These are phyloP conservation scores for Plasmodium cynomolgi DNA, from an alignment of 169 alveolate genomes.

Conservation along the genomic window DNA sequence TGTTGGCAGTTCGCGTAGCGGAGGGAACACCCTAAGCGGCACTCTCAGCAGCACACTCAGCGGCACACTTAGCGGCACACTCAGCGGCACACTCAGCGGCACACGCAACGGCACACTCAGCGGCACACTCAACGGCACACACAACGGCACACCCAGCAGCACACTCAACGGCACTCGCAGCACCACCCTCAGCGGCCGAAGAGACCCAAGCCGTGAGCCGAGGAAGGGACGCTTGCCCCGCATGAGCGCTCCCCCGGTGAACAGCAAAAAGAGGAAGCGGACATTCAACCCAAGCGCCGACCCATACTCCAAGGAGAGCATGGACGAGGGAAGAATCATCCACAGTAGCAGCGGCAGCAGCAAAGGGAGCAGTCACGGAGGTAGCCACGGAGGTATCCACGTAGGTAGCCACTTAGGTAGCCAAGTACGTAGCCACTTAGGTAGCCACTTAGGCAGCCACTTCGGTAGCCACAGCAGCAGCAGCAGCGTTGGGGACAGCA, in stretches of 20 bases:
- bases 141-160: background rate
- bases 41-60: background rate
- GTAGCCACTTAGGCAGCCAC: background rate
- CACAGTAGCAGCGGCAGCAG: background rate
- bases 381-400: background rate
- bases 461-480: background rate
- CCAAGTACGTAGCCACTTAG: too few relatives aligned
- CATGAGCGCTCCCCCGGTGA: background rate
- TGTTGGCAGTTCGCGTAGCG: background rate
- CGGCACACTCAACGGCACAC: too few relatives aligned
- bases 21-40: too few relatives aligned
- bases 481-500: background rate
- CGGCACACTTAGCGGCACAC: background rate
- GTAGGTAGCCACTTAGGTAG: background rate
- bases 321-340: background rate
- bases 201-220: background rate
- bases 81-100: background rate
- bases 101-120: too few relatives aligned
- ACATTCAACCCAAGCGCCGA: background rate
- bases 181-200: background rate
- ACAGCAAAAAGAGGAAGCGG: background rate
- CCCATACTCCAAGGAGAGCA: background rate
- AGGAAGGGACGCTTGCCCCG: background rate
- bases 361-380: background rate
- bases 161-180: too few relatives aligned